These are phyloP conservation scores for Alternaria atra DNA, from an alignment of 2,329 filamentous ascomycete genomes.

Conservation along the genomic window DNA sequence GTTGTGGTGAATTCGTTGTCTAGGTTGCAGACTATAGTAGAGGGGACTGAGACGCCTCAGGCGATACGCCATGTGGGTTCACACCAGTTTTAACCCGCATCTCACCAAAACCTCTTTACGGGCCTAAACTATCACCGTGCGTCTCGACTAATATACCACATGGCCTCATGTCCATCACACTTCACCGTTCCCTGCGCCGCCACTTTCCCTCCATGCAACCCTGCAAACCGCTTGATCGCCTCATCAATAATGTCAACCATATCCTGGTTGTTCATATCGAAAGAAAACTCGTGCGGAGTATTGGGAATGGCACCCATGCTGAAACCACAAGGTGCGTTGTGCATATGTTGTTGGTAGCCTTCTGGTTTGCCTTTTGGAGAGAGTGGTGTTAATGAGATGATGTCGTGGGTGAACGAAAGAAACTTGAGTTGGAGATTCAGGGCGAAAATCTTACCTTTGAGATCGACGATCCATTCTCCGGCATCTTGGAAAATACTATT, in stretches of 20 bases:
- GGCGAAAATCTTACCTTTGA: slow-evolving; percentile 12
- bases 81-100: background rate
- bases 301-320: slow-evolving; percentile 25
- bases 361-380: slow-evolving; percentile 16
- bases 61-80: background rate
- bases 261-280: slow-evolving; percentile 34
- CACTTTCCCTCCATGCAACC: slow-evolving; percentile 26
- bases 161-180: slow-evolving; percentile 25
- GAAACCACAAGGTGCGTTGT: slow-evolving; percentile 24
- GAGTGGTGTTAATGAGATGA: background rate
- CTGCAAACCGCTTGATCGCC: slow-evolving; percentile 27
- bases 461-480: slow-evolving; percentile 31
- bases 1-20: background rate
- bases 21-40: background rate
- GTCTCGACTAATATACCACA: slow-evolving; percentile 26
- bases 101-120: no score
- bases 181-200: slow-evolving; percentile 29
- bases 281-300: slow-evolving; percentile 23
- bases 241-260: slow-evolving; percentile 36
- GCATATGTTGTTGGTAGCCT: slow-evolving; percentile 27
- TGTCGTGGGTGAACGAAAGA: background rate
- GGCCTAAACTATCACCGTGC: background rate
- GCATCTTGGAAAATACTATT: slow-evolving; percentile 24
- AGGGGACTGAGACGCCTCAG: background rate
- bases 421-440: background rate